phyloP scores from a whole-genome alignment of 1,284 basidiomycete genomes.

The Meira miltonrushii region DNA sequence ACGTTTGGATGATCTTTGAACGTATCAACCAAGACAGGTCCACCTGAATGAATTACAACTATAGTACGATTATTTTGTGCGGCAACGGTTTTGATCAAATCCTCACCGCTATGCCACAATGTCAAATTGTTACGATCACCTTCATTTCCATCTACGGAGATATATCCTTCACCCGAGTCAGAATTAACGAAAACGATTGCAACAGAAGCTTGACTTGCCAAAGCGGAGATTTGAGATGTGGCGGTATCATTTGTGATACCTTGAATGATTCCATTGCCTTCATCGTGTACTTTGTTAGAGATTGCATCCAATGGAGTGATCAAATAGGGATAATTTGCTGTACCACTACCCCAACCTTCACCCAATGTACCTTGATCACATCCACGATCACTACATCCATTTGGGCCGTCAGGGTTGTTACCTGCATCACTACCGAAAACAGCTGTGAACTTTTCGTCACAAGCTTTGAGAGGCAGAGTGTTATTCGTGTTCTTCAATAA shows the following conservation, averaged over 20 bases:
- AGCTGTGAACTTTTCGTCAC: slow-evolving; percentile 56
- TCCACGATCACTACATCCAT: slow-evolving; percentile 58
- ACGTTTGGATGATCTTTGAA: slow-evolving; percentile 37
- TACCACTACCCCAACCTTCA: slow-evolving; percentile 72
- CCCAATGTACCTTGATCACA: slow-evolving; percentile 63
- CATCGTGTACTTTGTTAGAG: slow-evolving; percentile 60
- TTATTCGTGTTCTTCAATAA: slow-evolving; percentile 66
- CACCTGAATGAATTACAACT: slow-evolving; percentile 28
- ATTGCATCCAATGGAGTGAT: slow-evolving; percentile 62
- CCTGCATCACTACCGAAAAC: slow-evolving; percentile 61
- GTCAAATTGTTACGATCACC: slow-evolving; percentile 75
- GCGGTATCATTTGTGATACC: slow-evolving; percentile 50
- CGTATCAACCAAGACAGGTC: slow-evolving; percentile 24
- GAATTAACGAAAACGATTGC: slow-evolving; percentile 9
- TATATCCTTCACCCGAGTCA: slow-evolving; percentile 51
- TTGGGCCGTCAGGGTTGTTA: slow-evolving; percentile 63
- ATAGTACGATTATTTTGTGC: slow-evolving; percentile 30
- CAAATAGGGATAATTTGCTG: slow-evolving; percentile 57
- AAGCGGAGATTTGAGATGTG: background rate
- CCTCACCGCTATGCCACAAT: slow-evolving; percentile 71
- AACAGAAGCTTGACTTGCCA: slow-evolving; percentile 3
- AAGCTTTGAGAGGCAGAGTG: slow-evolving; percentile 59
- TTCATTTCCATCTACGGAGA: slow-evolving; percentile 60
- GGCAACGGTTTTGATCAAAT: slow-evolving; percentile 32
- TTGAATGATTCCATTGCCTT: slow-evolving; percentile 56